These are phyloP conservation scores for Sporisorium iseilematis-ciliati DNA, from an alignment of 1,284 basidiomycete species.

Conservation along the genomic window DNA sequence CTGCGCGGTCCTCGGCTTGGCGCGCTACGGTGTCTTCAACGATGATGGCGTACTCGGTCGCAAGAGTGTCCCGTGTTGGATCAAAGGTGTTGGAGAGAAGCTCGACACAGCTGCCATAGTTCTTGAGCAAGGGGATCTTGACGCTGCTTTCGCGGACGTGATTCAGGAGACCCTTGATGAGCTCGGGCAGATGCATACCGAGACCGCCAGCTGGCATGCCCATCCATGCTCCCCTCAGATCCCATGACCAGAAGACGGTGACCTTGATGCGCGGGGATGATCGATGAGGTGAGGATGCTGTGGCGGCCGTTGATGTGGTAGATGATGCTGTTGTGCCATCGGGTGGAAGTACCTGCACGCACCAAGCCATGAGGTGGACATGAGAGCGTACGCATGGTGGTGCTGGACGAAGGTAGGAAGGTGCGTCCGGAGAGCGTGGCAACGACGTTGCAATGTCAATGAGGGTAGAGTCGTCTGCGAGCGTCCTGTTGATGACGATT, in stretches of 20 bases:
- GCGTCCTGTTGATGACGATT: conserved; percentile 48
- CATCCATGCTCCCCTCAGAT: conserved; percentile 86
- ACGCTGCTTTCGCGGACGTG: conserved; percentile 80
- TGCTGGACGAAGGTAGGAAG: conserved; percentile 89
- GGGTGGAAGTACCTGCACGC: conserved; percentile 78
- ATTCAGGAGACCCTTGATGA: conserved; percentile 83
- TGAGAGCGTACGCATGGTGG: conserved; percentile 95
- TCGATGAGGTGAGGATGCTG: conserved; percentile 19
- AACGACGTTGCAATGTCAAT: conserved; percentile 96
- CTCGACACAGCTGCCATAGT: conserved; percentile 85
- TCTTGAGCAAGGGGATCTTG: conserved; percentile 80
- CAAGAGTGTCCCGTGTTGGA: conserved; percentile 82
- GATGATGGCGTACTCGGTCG: conserved; percentile 86
- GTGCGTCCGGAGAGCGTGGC: conserved; percentile 90
- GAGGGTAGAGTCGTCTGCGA: conserved; percentile 73
- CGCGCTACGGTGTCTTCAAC: conserved; percentile 75
- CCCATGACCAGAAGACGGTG: conserved; percentile 95
- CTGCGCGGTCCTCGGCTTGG: conserved; percentile 38
- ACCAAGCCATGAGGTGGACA: conserved; percentile 90
- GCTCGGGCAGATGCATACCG: conserved; percentile 78
- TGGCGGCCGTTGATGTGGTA: conserved; percentile 14
- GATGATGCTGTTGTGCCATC: conserved; percentile 65
- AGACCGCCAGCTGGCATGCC: conserved; percentile 64
- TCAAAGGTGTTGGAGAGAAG: conserved; percentile 83
- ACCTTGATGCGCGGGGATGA: conserved; percentile 71